Conservation (phyloP, 2,329 filamentous ascomycete genomes). For the Phyllosticta citriasiana region DNA sequence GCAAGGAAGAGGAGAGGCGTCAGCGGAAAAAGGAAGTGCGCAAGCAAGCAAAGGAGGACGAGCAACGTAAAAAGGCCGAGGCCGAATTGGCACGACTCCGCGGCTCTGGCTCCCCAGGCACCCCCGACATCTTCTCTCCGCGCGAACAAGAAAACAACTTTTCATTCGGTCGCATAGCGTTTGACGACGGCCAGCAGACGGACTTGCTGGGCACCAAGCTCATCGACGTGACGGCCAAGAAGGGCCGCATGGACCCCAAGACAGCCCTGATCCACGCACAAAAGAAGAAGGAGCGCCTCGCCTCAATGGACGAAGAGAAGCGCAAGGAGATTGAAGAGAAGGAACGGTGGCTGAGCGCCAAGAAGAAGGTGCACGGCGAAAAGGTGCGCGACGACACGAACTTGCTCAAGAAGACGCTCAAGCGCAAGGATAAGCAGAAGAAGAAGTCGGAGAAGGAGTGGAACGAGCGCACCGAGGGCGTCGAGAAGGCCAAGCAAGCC, state of each 20-base stretch:
- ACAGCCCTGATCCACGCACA: slow-evolving; percentile 79
- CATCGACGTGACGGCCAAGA: slow-evolving; percentile 61
- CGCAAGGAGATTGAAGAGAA: slow-evolving; percentile 83
- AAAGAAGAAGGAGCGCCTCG: slow-evolving; percentile 73
- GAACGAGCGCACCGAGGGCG: slow-evolving; percentile 36
- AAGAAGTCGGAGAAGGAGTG: slow-evolving; percentile 88
- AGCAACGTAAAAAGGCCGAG: slow-evolving; percentile 52
- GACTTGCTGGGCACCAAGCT: slow-evolving; percentile 57
- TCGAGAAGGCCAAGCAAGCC: slow-evolving; percentile 37
- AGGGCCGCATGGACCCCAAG: slow-evolving; percentile 74
- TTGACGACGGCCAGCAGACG: slow-evolving; percentile 72
- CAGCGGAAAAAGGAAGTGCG: slow-evolving; percentile 81
- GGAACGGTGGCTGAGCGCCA: slow-evolving; percentile 85
- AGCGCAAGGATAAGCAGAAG: slow-evolving; percentile 83
- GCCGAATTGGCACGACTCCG: slow-evolving; percentile 46
- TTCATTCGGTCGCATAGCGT: slow-evolving; percentile 84
- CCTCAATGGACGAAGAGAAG: slow-evolving; percentile 66
- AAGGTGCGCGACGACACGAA: slow-evolving; percentile 78
- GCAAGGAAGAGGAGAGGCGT: slow-evolving; percentile 79
- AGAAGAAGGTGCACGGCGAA: slow-evolving; percentile 80
- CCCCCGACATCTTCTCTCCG: slow-evolving; percentile 36
- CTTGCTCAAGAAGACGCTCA: slow-evolving; percentile 79
- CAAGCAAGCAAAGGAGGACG: slow-evolving; percentile 66
- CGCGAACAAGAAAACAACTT: slow-evolving; percentile 56
- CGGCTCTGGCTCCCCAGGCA: slow-evolving; percentile 47